Percentiles rank a stretch among this genome's conserved stretches.
Evolutionary conservation across 345 rosid genomes (phyloP).

Genomic region (Salix brachista): DNA sequence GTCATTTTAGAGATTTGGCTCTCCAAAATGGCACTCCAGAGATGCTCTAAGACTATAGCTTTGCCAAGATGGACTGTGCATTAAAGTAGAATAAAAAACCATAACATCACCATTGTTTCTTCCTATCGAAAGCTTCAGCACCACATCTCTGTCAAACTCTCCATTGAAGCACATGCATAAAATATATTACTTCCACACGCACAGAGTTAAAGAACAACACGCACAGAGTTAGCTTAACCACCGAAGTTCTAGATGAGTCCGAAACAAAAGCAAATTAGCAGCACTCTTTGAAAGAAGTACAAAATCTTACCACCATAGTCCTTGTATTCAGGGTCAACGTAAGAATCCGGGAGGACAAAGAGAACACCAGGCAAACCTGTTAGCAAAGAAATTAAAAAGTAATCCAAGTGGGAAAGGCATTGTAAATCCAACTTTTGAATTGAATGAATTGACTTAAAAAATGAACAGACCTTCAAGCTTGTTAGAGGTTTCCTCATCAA

Average conservation of each 20-base stretch:
- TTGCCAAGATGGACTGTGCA: slow-evolving; percentile 25
- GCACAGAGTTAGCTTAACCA: not conserved
- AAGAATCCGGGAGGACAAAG: slow-evolving; percentile 91
- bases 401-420: not conserved
- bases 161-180: not conserved
- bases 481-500: slow-evolving; percentile 91
- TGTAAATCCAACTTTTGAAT: not conserved
- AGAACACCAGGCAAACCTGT: slow-evolving; percentile 85
- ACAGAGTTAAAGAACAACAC: not conserved
- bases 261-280: not conserved
- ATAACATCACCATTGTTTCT: not conserved
- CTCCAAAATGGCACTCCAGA: no score
- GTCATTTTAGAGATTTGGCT: no score
- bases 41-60: slow-evolving; percentile 34
- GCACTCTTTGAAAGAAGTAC: not conserved
- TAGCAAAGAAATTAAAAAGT: not conserved
- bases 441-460: not conserved
- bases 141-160: not conserved
- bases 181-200: not conserved
- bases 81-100: not conserved
- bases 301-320: slow-evolving; percentile 80
- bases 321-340: slow-evolving; percentile 81
- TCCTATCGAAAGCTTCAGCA: not conserved
- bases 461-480: slow-evolving; percentile 69
- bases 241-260: not conserved